Conservation (phyloP, 2,329 filamentous ascomycete genomes). For the Cladosporium sp. region DNA sequence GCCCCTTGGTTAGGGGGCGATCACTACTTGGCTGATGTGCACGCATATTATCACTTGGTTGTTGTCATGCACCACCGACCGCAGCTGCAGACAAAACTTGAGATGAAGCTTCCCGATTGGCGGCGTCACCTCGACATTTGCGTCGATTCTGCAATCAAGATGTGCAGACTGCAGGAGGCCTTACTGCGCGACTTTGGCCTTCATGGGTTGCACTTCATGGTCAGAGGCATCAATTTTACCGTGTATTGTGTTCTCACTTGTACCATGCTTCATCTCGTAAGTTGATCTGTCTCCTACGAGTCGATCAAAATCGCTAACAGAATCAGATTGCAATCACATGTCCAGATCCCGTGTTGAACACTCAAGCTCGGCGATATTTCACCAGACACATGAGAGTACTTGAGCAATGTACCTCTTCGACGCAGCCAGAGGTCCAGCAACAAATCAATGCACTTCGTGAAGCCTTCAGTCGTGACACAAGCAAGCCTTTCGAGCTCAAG, state of each 20-base stretch:
- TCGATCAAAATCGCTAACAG: constrained; percentile 14
- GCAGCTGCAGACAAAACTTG: constrained; percentile 69
- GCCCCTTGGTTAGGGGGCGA: constrained; percentile 74
- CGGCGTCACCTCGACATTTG: constrained; percentile 84
- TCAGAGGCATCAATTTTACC: constrained; percentile 88
- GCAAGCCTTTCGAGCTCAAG: constrained; percentile 84
- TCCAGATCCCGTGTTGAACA: constrained; percentile 81
- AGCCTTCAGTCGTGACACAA: constrained; percentile 82
- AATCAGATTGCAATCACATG: constrained; percentile 82
- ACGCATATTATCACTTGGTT: constrained; percentile 81
- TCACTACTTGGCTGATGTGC: constrained; percentile 83
- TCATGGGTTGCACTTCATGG: constrained; percentile 82
- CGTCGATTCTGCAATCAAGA: constrained; percentile 75
- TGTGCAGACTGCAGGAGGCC: constrained; percentile 84
- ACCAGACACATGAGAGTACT: constrained; percentile 90
- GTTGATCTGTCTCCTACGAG: constrained; percentile 34
- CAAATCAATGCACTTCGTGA: constrained; percentile 86
- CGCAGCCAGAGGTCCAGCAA: constrained; percentile 82
- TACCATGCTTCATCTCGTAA: constrained; percentile 86
- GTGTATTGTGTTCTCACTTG: constrained; percentile 91
- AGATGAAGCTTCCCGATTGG: constrained; percentile 76
- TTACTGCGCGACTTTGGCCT: constrained; percentile 73
- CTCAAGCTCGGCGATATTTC: constrained; percentile 83
- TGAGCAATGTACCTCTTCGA: constrained; percentile 73
- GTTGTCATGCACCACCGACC: constrained; percentile 85